Base-by-base conservation (phyloP, 202 grass and related monocot species). In the Hordeum pubiflorum region DNA sequence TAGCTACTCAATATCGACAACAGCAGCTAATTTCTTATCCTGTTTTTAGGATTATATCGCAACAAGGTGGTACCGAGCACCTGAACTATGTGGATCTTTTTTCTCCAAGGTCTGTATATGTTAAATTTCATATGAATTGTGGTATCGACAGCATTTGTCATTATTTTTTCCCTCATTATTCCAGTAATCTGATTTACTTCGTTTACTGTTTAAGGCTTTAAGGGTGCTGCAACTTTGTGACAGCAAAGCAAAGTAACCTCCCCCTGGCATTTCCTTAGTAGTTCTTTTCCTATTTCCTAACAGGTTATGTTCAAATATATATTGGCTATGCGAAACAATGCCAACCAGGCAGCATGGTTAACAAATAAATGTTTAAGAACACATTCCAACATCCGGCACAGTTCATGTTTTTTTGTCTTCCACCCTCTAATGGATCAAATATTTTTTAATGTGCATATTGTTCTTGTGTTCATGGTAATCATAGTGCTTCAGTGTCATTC, bases 41-140 rank as follows among this genome's bases (percentile, higher is more conserved):
- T 74, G 3, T 34, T 65, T 62, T 20, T 87, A 93, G 91, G 93
- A 97, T 77, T 97, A 97, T 87, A 89, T 97, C 79, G 93, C 93
- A 82, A 97, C 93, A 72, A 90, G 93, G 75, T 97, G 93, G 93
- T 97, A 97, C 58, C 81, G 93, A 71, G 93, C 91, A 69, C 93
- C 93, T 15, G 93, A 97, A 62, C 79, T 97, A 5, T 97, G 91
- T 62, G 93, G 93, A 32, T 97, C 93, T 63, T 97, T 97, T 82
- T 97, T 91, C 84, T 93, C 93, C 14, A 97, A 93, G 91, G 91
- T 93, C 14, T 90, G n/a, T 72, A 34, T 66, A 40, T 60, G 3
- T 66, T 79, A 37, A 23, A 27, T 79, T 75, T 70, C 21, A 44
- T 61, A 34, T 27, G 2, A 68, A 46, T 68, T 20, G 54, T 86